A percentile compares a stretch with the other conserved stretches of the same genome.
phyloP scores from a whole-genome alignment of 768 basidiomycete species.

The Agrocybe praecox region DNA sequence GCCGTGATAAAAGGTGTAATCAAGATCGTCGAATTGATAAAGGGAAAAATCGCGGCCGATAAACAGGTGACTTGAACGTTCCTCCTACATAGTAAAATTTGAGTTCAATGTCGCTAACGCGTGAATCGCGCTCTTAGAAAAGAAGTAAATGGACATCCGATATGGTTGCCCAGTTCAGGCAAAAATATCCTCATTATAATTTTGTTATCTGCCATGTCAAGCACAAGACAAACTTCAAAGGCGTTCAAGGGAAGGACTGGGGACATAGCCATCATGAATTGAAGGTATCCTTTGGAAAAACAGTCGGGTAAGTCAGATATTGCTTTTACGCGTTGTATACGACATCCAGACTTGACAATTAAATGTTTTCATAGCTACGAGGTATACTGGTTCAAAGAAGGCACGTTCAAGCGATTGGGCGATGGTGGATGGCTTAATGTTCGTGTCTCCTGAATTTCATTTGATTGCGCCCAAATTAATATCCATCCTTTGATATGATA shows the following conservation, averaged over 20 bases:
- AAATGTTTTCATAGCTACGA: constrained; percentile 10
- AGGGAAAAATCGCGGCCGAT: neutral
- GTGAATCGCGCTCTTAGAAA: neutral
- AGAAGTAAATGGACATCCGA: constrained; percentile 6
- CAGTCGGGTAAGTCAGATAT: constrained; percentile 15
- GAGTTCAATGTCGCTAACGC: neutral
- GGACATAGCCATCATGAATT: constrained; percentile 18
- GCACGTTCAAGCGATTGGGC: constrained; percentile 19
- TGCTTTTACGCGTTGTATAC: too few relatives aligned
- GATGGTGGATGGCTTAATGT: constrained; percentile 27
- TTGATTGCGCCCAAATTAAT: too few relatives aligned
- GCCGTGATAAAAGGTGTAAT: neutral
- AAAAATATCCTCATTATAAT: constrained; percentile 17
- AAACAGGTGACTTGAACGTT: neutral
- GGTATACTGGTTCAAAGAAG: constrained; percentile 23
- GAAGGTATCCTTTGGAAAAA: constrained; percentile 11
- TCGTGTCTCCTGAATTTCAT: constrained; percentile 2
- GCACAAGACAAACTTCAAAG: constrained; percentile 14
- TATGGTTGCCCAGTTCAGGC: neutral
- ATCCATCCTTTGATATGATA: neutral
- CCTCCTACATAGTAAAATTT: too few relatives aligned
- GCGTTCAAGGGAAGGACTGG: constrained; percentile 19
- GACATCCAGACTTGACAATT: neutral
- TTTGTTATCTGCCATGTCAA: constrained; percentile 21
- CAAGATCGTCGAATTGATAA: neutral